Conservation (phyloP, 2,329 filamentous ascomycete species). For the Lecanoromycetidae sp. region DNA sequence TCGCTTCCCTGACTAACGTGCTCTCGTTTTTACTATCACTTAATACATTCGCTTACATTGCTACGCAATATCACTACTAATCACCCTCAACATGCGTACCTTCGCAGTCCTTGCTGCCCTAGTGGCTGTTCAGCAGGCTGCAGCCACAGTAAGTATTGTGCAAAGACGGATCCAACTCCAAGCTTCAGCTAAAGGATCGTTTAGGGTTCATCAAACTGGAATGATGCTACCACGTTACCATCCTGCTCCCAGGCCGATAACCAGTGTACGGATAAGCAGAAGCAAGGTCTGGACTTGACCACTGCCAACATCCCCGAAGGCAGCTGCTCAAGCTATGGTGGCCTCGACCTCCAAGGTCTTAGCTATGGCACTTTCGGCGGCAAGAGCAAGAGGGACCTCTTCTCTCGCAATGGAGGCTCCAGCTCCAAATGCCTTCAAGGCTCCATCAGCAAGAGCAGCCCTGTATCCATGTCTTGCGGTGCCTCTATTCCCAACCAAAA, state of each 20-base stretch:
- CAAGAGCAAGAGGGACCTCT: slow-evolving; percentile 41
- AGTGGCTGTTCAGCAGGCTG: slow-evolving; percentile 21
- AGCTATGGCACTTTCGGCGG: slow-evolving; percentile 49
- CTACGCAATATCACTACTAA: slow-evolving; percentile 5
- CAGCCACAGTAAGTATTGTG: slow-evolving; percentile 20
- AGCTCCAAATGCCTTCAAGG: slow-evolving; percentile 44
- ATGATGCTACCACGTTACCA: slow-evolving; percentile 44
- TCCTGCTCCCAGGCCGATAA: slow-evolving; percentile 65
- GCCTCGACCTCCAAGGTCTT: slow-evolving; percentile 64
- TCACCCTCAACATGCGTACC: slow-evolving; percentile 12
- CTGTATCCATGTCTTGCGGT: slow-evolving; percentile 41
- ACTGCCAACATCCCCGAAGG: slow-evolving; percentile 44
- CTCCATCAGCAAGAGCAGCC: slow-evolving; percentile 27
- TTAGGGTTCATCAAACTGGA: slow-evolving; percentile 30
- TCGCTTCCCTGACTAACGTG: slow-evolving; percentile 14
- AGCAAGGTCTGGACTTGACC: slow-evolving; percentile 59
- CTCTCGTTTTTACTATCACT: slow-evolving; percentile 3
- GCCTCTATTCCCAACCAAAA: slow-evolving; percentile 27
- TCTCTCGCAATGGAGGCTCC: slow-evolving; percentile 23
- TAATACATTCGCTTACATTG: slow-evolving; percentile 6
- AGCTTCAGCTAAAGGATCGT: not conserved
- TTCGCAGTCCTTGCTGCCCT: slow-evolving; percentile 8
- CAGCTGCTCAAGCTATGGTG: slow-evolving; percentile 52
- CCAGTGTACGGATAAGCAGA: slow-evolving; percentile 60
- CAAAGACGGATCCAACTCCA: not conserved